Conservation (phyloP, 306 rosid species). For the Macrotyloma uniflorum region DNA sequence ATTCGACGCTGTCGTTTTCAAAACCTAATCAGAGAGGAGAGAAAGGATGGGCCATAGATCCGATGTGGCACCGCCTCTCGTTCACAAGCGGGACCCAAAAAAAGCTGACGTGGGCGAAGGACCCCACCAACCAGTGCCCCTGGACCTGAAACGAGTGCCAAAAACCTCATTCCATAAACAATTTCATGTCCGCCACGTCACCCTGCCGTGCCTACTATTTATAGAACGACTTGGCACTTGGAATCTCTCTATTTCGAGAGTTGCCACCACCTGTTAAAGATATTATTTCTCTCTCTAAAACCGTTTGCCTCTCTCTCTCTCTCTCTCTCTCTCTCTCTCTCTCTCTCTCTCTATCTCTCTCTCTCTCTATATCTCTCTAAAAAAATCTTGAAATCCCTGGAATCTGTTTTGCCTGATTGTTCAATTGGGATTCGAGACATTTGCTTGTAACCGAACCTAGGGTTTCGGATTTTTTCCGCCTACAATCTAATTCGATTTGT, state of each 20-base stretch:
- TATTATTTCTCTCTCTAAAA: conserved; percentile 41
- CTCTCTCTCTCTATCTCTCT: conserved; percentile 16
- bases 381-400: background rate
- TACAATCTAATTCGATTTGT: background rate
- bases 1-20: conserved; percentile 43
- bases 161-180: conserved; percentile 29
- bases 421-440: background rate
- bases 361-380: no score
- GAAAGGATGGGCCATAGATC: conserved; percentile 26
- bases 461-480: background rate
- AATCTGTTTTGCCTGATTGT: background rate
- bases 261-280: conserved; percentile 8
- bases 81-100: conserved; percentile 5
- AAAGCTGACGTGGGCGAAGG: conserved; percentile 41
- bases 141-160: conserved; percentile 53
- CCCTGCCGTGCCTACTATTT: conserved; percentile 30
- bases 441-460: conserved; percentile 24
- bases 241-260: background rate
- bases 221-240: background rate
- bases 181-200: conserved; percentile 70
- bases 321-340: conserved; percentile 34
- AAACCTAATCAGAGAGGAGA: background rate
- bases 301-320: background rate
- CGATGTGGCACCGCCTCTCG: conserved; percentile 22
- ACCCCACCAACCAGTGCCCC: conserved; percentile 35